These are phyloP conservation scores for Paramecium pentaurelia DNA, from an alignment of 73 alveolate species.

Conservation along the genomic window DNA sequence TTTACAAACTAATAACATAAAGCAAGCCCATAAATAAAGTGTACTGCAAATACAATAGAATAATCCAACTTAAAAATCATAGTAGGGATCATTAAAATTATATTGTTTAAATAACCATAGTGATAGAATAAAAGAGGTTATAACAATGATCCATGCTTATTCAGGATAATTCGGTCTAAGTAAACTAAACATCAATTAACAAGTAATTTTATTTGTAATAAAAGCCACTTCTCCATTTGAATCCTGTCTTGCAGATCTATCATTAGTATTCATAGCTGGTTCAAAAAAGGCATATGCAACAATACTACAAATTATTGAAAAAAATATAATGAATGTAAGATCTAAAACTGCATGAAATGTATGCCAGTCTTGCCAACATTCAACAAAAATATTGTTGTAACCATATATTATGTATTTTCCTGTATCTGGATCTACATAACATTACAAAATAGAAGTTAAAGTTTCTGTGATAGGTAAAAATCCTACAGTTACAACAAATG, in stretches of 20 bases:
- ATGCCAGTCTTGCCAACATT: slow-evolving; percentile 60
- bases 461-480: slow-evolving; percentile 66
- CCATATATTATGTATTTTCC: not conserved
- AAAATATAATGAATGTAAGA: not conserved
- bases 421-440: slow-evolving; percentile 1
- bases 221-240: slow-evolving; percentile 50
- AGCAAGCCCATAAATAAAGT: slow-evolving; percentile 61
- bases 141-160: slow-evolving; percentile 47
- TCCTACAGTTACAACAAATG: slow-evolving; percentile 68
- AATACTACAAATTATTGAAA: slow-evolving; percentile 29
- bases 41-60: slow-evolving; percentile 19
- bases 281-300: slow-evolving; percentile 61
- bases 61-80: slow-evolving; percentile 51
- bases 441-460: slow-evolving; percentile 34
- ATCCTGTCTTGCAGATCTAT: slow-evolving; percentile 56
- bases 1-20: slow-evolving; percentile 69
- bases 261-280: slow-evolving; percentile 49
- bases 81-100: slow-evolving; percentile 54
- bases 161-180: not conserved
- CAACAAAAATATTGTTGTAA: not conserved
- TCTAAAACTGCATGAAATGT: slow-evolving; percentile 23
- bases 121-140: not conserved
- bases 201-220: slow-evolving; percentile 25
- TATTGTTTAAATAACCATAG: slow-evolving; percentile 32
- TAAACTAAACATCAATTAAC: slow-evolving; percentile 46